Base-by-base conservation (phyloP, 2,329 filamentous ascomycete genomes). In the Akanthomyces uredinophilus region DNA sequence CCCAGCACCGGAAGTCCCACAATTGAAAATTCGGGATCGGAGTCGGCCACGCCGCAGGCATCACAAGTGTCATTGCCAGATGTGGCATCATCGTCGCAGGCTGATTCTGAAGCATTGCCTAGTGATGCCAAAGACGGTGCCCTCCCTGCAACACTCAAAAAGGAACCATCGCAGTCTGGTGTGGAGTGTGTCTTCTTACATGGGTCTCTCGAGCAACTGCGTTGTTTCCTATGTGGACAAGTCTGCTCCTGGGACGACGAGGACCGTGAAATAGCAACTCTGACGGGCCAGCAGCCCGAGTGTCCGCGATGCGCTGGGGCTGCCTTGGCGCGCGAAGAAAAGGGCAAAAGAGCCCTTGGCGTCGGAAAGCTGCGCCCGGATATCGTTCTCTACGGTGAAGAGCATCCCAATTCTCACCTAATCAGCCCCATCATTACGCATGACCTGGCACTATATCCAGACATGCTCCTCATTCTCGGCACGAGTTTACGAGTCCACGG, bases 351-450 rank as follows among this genome's bases (percentile, higher is more conserved):
- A 63, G 85, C 85, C 0, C 77, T 90, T 6, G 86, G 86, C 4
- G 82, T 90, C 3, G 88, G 88, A 39, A 86, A 87, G 64, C 77
- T 91, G 20, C 79, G 88, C 44, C 88, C 88, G 0, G 87, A 91
- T 67, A 89, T 91, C 67, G 88, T 91, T 1, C 77, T 91, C 1
- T 91, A 91, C 68, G 88, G 88, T 24, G 88, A 91, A 70, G 87
- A 90, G 58, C 87, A 91, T 67, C 88, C 88, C 0, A 83, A 83
- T 37, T 84, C 86, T 2, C 85, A 89, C 63, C 77, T 88, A 5
- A 88, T 91, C 65, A 87, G 85, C 24, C 84, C 85, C 2, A 83
- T 91, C 14, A 81, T 89, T 16, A 86, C 87, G 16, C 86, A 89
- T 63, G 88, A 91, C 68, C 75, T 90, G 1, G 79, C 79, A 3